Percentiles rank a stretch among this genome's conserved stretches.
These are phyloP conservation scores for Daldinia concentrica DNA, from an alignment of 495 filamentous ascomycete species.

Conservation along the genomic window DNA sequence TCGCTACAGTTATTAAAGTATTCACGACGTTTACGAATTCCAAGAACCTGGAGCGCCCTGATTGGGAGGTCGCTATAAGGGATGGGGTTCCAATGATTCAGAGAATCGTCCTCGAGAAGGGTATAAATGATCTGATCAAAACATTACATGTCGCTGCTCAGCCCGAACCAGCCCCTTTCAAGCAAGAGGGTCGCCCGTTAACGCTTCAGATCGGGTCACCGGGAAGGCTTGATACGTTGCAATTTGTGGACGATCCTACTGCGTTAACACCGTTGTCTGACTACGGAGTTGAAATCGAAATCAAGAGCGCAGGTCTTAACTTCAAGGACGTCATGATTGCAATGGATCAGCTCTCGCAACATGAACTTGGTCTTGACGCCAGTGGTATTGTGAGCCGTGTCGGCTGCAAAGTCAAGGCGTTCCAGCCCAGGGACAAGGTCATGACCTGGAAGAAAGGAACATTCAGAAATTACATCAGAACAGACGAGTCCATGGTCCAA, in stretches of 20 bases:
- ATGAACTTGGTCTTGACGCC: not conserved
- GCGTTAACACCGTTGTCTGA: slow-evolving; percentile 32
- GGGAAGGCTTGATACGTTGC: slow-evolving; percentile 47
- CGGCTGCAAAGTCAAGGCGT: slow-evolving; percentile 27
- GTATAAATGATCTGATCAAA: not conserved
- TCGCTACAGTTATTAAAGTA: not conserved
- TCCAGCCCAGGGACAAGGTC: slow-evolving; percentile 60
- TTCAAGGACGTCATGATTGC: slow-evolving; percentile 61
- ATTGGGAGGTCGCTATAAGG: not conserved
- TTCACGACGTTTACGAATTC: not conserved
- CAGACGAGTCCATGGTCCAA: slow-evolving; percentile 41
- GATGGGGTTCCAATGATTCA: not conserved
- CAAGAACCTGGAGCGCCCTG: not conserved
- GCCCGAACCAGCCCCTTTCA: not conserved
- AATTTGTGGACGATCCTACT: slow-evolving; percentile 44
- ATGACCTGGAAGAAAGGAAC: slow-evolving; percentile 31
- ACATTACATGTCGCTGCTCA: not conserved
- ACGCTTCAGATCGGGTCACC: slow-evolving; percentile 46
- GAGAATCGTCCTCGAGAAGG: not conserved
- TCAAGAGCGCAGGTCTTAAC: slow-evolving; percentile 55
- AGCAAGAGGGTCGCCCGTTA: slow-evolving; percentile 36
- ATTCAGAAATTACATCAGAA: slow-evolving; percentile 12
- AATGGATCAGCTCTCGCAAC: slow-evolving; percentile 56
- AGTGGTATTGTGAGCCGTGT: not conserved
- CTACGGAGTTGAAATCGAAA: slow-evolving; percentile 53